Evolutionary conservation across 768 basidiomycete genomes (phyloP).

Genomic region (Pulveroboletus sp.): DNA sequence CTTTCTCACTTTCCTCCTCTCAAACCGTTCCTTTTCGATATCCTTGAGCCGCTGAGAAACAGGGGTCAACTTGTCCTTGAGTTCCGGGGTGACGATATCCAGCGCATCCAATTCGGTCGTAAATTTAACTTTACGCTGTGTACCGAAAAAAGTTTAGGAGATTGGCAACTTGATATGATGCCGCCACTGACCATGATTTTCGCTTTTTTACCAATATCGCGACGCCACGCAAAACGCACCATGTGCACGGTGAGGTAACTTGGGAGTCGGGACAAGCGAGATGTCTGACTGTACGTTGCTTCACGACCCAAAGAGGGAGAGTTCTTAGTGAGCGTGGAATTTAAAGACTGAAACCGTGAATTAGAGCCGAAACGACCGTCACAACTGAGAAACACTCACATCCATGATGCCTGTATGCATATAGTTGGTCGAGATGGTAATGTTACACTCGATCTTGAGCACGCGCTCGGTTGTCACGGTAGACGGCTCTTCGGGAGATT

Average conservation of each 20-base stretch:
- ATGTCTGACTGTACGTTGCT: constrained; percentile 77
- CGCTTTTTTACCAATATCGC: constrained; percentile 87
- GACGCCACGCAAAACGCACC: constrained; percentile 95
- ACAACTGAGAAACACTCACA: constrained; percentile 40
- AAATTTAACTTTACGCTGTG: constrained; percentile 88
- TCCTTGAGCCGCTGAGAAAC: constrained; percentile 72
- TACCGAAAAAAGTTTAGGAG: neutral
- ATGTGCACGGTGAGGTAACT: constrained; percentile 87
- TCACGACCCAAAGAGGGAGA: constrained; percentile 78
- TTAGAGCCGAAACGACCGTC: constrained; percentile 1
- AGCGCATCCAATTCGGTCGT: constrained; percentile 83
- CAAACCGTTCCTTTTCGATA: constrained; percentile 78
- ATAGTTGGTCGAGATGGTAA: constrained; percentile 81
- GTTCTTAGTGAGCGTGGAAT: constrained; percentile 82
- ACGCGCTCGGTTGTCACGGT: constrained; percentile 67
- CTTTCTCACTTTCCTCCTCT: constrained; percentile 79
- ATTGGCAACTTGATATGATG: neutral
- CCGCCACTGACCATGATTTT: constrained; percentile 82
- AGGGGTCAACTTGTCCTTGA: constrained; percentile 68
- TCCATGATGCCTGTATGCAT: constrained; percentile 84
- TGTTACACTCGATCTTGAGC: constrained; percentile 92
- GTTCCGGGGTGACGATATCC: constrained; percentile 78
- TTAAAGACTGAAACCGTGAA: constrained; percentile 58
- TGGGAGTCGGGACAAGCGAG: constrained; percentile 82
- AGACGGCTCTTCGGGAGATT: constrained; percentile 75